phyloP scores from a whole-genome alignment of 768 basidiomycete species.

The Pholiota molesta region DNA sequence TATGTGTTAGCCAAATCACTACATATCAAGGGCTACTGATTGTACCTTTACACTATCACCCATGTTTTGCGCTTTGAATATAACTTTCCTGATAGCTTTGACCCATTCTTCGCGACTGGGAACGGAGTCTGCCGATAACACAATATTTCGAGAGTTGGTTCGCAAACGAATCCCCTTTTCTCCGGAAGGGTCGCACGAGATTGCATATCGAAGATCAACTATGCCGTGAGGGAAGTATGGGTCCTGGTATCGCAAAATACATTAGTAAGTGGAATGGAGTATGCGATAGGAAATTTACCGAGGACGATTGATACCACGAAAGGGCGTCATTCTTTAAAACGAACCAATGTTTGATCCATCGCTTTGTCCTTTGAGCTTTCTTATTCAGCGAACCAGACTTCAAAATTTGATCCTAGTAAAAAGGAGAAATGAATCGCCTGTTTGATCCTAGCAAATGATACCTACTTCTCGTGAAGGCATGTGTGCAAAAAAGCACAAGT shows the following conservation, averaged over 20 bases:
- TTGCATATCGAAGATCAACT: conserved; percentile 91
- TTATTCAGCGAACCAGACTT: conserved; percentile 92
- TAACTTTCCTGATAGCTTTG: conserved; percentile 90
- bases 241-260: conserved; percentile 54
- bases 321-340: conserved; percentile 94
- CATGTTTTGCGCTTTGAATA: conserved; percentile 95
- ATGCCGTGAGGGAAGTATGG: conserved; percentile 98
- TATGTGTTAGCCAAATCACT: background rate
- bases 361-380: conserved; percentile 85
- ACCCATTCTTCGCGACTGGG: conserved; percentile 95
- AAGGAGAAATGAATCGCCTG: conserved; percentile 12
- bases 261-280: conserved; percentile 1
- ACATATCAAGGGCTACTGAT: conserved; percentile 4
- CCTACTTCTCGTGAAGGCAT: conserved; percentile 87
- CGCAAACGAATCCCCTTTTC: conserved; percentile 83
- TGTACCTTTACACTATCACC: conserved; percentile 92
- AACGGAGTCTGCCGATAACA: conserved; percentile 75
- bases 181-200: conserved; percentile 79
- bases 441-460: conserved; percentile 4
- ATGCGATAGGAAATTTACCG: conserved; percentile 49
- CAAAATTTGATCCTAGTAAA: conserved; percentile 78
- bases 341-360: conserved; percentile 97
- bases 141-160: conserved; percentile 78
- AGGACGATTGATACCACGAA: conserved; percentile 95
- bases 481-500: conserved; percentile 96